These are phyloP conservation scores for Cyclotella baltica DNA, from an alignment of 108 stramenopile species.

Conservation along the genomic window DNA sequence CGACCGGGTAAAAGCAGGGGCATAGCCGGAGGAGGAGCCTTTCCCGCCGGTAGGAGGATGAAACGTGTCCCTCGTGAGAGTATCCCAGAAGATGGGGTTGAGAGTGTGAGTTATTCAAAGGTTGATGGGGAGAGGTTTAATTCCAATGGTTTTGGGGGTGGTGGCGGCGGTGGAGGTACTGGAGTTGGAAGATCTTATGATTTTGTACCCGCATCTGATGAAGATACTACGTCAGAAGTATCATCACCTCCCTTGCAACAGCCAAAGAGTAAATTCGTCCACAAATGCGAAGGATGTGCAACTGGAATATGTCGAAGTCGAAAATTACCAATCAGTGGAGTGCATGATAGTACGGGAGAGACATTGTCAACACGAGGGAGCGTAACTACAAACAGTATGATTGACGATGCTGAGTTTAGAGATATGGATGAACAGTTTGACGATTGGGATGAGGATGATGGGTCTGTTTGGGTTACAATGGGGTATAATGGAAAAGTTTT, in stretches of 20 bases:
- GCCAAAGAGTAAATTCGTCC: constrained; percentile 12
- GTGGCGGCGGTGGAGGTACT: neutral
- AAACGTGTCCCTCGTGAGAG: constrained; percentile 40
- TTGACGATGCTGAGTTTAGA: constrained; percentile 48
- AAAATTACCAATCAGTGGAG: constrained; percentile 33
- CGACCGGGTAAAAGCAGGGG: constrained; percentile 32
- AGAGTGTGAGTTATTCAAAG: constrained; percentile 7
- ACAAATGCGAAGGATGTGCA: constrained; percentile 50
- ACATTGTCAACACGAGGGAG: constrained; percentile 49
- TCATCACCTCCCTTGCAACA: neutral
- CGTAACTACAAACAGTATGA: constrained; percentile 39
- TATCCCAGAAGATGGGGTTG: constrained; percentile 35
- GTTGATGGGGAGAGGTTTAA: constrained; percentile 30
- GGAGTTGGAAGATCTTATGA: constrained; percentile 23
- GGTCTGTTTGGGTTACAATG: constrained; percentile 23
- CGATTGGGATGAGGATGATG: constrained; percentile 49
- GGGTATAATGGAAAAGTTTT: constrained; percentile 35
- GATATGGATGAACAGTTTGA: constrained; percentile 52
- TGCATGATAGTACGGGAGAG: constrained; percentile 54
- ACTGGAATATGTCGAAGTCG: constrained; percentile 40
- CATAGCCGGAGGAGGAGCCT: constrained; percentile 38
- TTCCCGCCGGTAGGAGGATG: constrained; percentile 41
- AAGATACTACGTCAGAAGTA: neutral
- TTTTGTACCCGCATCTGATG: constrained; percentile 22
- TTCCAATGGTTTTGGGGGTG: constrained; percentile 17